phyloP scores from a whole-genome alignment of 306 rosid species.

The Leucaena leucocephala region DNA sequence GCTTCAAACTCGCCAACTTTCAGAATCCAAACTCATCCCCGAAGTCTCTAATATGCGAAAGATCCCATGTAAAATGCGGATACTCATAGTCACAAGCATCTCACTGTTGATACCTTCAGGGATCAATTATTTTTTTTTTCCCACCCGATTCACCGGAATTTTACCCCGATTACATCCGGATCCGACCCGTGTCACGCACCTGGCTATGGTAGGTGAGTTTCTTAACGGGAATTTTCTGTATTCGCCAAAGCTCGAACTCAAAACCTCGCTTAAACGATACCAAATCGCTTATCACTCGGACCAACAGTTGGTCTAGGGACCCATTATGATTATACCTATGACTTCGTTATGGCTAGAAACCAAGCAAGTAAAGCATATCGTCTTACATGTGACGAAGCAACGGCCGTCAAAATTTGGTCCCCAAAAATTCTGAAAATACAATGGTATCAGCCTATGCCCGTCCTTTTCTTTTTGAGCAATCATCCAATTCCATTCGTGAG shows the following conservation, averaged over 20 bases:
- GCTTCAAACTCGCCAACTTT: conserved; percentile 6
- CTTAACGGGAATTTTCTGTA: too few species aligned
- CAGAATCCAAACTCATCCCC: conserved; percentile 8
- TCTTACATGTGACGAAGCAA: conserved; percentile 39
- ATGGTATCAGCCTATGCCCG: background rate
- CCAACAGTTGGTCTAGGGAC: too few species aligned
- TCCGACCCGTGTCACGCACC: too few species aligned
- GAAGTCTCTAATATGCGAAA: background rate
- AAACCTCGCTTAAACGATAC: too few species aligned
- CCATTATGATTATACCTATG: conserved; percentile 27
- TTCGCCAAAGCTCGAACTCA: too few species aligned
- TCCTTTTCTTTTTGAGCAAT: background rate
- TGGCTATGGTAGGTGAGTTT: too few species aligned
- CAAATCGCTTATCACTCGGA: too few species aligned
- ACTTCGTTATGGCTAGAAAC: conserved; percentile 24
- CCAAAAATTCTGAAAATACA: background rate
- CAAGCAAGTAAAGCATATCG: conserved; percentile 37
- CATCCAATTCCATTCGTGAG: background rate
- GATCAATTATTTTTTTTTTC: conserved; percentile 49
- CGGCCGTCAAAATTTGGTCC: conserved; percentile 34
- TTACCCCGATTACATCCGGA: too few species aligned
- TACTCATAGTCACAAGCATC: background rate
- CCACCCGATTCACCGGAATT: too few species aligned
- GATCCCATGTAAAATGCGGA: background rate
- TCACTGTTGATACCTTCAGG: conserved; percentile 6